phyloP scores from a whole-genome alignment of 139 green algal genomes.

The Chlamydomonas urium region DNA sequence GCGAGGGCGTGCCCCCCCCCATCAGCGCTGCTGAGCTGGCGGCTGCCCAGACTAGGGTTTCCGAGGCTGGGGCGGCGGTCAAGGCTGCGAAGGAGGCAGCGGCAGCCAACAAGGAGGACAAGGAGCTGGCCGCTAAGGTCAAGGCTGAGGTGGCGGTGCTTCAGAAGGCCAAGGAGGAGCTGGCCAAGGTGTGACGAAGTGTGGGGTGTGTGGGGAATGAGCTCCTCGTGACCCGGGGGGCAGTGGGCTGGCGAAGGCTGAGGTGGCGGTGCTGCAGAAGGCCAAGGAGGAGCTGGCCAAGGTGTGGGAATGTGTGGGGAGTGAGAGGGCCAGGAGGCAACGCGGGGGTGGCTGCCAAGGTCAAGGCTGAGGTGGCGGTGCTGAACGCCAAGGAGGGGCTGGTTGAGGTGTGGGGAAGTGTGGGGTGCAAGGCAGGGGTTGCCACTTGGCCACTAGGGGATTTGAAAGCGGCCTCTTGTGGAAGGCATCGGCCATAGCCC shows the following conservation, averaged over 20 bases:
- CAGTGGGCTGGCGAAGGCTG: conserved; percentile 52
- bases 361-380: conserved; percentile 52
- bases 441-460: no score
- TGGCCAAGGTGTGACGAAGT: conserved; percentile 56
- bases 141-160: conserved; percentile 60
- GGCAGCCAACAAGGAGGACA: conserved; percentile 51
- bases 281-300: conserved; percentile 67
- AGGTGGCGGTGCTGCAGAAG: conserved; percentile 55
- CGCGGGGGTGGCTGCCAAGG: no score
- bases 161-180: conserved; percentile 64
- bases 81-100: conserved; percentile 78
- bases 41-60: conserved; percentile 41
- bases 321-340: no score
- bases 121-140: conserved; percentile 29
- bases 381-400: conserved; percentile 73
- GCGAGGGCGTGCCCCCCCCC: not conserved
- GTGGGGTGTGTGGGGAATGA: no score
- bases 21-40: conserved; percentile 52
- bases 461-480: no score
- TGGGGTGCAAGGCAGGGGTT: no score
- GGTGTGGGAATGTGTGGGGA: conserved; percentile 61
- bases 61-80: conserved; percentile 51
- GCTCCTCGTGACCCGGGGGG: no score
- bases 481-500: no score
- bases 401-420: conserved; percentile 50